These are phyloP conservation scores for Vachellia pachyceras DNA, from an alignment of 306 rosid genomes.

Conservation along the genomic window DNA sequence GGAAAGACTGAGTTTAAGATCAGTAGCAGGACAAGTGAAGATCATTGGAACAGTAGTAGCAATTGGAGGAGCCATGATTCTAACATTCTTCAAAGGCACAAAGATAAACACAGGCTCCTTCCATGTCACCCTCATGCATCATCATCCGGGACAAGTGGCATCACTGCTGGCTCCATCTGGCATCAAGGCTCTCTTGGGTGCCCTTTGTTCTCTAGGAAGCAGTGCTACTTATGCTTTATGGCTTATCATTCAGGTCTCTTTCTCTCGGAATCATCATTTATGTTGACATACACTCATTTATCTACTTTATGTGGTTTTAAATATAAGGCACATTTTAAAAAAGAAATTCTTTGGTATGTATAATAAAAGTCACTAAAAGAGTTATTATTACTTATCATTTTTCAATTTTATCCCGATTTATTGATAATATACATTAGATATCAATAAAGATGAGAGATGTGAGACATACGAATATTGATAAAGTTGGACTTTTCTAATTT, in stretches of 20 bases:
- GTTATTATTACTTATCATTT: too few species aligned
- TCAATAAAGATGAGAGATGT: too few species aligned
- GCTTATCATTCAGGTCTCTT: slow-evolving; percentile 54
- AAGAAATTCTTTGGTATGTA: too few species aligned
- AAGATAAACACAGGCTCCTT: slow-evolving; percentile 37
- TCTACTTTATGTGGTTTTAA: too few species aligned
- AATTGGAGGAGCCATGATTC: slow-evolving; percentile 55
- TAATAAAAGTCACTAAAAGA: too few species aligned
- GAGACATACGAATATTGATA: too few species aligned
- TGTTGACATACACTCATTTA: too few species aligned
- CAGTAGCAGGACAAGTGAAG: slow-evolving; percentile 48
- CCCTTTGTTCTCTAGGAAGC: slow-evolving; percentile 30
- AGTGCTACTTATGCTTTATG: slow-evolving; percentile 42
- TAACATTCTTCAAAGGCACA: slow-evolving; percentile 50
- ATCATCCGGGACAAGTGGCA: not conserved
- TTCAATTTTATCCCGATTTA: too few species aligned
- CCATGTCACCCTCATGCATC: slow-evolving; percentile 33
- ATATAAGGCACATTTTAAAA: too few species aligned
- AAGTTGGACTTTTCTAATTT: too few species aligned
- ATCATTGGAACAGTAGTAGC: slow-evolving; percentile 52
- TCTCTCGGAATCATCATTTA: not conserved
- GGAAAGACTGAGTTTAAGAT: slow-evolving; percentile 45
- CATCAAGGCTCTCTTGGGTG: slow-evolving; percentile 4
- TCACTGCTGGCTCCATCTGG: not conserved
- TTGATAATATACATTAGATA: too few species aligned